Evolutionary conservation across 106 monocot species (phyloP), one percentile per base, ranked within the genome.

Genomic region (Acorus gramineus): DNA sequence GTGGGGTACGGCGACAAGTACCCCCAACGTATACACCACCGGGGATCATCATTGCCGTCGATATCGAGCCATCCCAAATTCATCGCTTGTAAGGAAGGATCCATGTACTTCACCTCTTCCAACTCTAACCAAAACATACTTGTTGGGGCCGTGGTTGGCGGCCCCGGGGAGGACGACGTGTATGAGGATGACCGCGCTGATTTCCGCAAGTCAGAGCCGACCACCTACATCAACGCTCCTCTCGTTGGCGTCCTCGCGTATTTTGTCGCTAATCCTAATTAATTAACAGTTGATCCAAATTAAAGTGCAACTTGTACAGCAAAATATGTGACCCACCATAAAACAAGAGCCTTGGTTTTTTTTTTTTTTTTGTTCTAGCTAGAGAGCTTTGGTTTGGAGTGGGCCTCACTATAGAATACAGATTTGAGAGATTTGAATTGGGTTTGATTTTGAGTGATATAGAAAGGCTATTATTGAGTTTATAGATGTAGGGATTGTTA

Each of bases 171-270:
- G 47, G 87, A 91, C 46, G 96, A 91, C 48, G 70, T 71, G 11
- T 98, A 85, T 52, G 85, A 81, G 6, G 96, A 98, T 53, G 96
- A 91, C 50, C 80, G 96, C 7, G 77, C 77, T 0, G 91, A 91
- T 66, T 91, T 87, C 55, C 78, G 85, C 0, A 87, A 87, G 61
- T 96, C 96, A 0, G 96, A 96, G 67, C 96, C 96, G 0, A 98
- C 91, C 4, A 98, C 96, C 6, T 98, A 98, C 74, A 98, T 91
- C 65, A 98, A 98, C 71, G 96, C 96, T 11, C 91, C 96, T 0
- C 70, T 98, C 6, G 91, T 98, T n/a, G 96, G 96, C 2, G 83
- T 81, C 4, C 77, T 98, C 55, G 87, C 81, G 5, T 98, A 91
- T 51, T 88, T 98, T 66, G 82, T 67, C 13, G 84, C 82, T 14